These are phyloP conservation scores for Ramularia endophylla DNA, from an alignment of 2,329 filamentous ascomycete species.

Conservation along the genomic window DNA sequence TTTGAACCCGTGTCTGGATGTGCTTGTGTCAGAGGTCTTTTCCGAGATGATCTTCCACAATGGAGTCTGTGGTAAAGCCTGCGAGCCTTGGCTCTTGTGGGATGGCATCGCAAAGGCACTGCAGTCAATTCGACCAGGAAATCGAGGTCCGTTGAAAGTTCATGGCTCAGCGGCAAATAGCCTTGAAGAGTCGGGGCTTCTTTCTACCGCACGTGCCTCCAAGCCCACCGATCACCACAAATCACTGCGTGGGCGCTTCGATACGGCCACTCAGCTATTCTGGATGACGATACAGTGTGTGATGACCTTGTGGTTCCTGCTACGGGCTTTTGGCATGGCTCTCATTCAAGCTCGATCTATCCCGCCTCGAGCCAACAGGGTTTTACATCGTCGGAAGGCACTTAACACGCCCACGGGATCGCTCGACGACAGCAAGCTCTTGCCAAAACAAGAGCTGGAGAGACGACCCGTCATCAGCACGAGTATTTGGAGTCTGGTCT, in stretches of 20 bases:
- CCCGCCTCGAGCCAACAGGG: constrained; percentile 45
- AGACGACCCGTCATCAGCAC: constrained; percentile 64
- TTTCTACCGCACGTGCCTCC: constrained; percentile 26
- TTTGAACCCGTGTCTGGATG: constrained; percentile 76
- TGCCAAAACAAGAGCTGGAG: constrained; percentile 3
- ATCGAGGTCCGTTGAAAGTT: constrained; percentile 26
- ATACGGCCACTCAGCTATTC: constrained; percentile 12
- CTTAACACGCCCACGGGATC: not conserved
- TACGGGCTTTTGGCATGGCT: constrained; percentile 61
- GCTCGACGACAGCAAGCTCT: constrained; percentile 16
- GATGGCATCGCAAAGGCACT: constrained; percentile 71
- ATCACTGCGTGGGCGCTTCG: constrained; percentile 12
- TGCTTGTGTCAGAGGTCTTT: constrained; percentile 79
- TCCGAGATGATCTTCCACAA: constrained; percentile 86
- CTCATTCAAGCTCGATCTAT: constrained; percentile 63
- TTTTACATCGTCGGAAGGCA: not conserved
- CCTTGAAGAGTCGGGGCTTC: constrained; percentile 53
- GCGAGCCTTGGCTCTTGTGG: constrained; percentile 85
- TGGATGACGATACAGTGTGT: constrained; percentile 15
- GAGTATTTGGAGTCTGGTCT: constrained; percentile 67
- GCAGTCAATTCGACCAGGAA: constrained; percentile 32
- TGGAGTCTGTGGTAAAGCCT: constrained; percentile 69
- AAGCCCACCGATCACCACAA: not conserved
- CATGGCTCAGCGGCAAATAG: constrained; percentile 33
- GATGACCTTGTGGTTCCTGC: constrained; percentile 39